Evolutionary conservation across 768 basidiomycete species (phyloP), one percentile per base, ranked within the genome.

Genomic region (Naematelia encephala): DNA sequence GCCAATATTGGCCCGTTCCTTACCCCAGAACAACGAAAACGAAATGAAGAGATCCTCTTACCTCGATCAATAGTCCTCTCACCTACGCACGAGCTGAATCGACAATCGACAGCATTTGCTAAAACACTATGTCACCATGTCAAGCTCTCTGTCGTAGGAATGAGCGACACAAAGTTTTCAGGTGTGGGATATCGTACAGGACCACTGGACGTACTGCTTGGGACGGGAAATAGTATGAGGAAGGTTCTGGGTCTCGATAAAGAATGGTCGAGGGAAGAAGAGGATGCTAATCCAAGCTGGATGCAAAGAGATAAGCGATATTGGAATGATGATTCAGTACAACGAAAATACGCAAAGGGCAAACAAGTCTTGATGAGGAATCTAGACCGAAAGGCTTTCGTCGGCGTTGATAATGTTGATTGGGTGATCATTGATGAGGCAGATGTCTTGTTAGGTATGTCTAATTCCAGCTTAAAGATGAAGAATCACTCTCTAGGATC

Each of bases 401-500:
- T 65, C 81, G 84, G 3, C 81, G 85, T 91, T 22, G 82, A 81
- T 52, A 82, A 84, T 50, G 79, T 93, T 1, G 90, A 94, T 68
- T 94, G 90, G 90, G 86, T 94, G 4, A 81, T 93, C 2, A 80
- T 94, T 1, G 92, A 96, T 61, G 91, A 96, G 71, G 91, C 92
- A 0, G 92, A 94, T 72, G 84, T 96, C 50, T 79, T 93, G 12
- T 87, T 94, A 54, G 90, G 91, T 89, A 63, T 51, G 83, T 76
- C 12, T n/a, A 39, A 8, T 16, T 39, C 16, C 34, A 39, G 16
- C 34, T 16, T 39, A 8, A 16, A 39, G 8, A 39, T 39, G 34
- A 16, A 39, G 34, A 4, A 19, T 23, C 19, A 22, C n/a, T 13
- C 2, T 5, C n/a, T n/a, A n/a, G n/a, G n/a, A n/a, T 29, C 3